These are phyloP conservation scores for Penicillium sp. DNA, from an alignment of 2,329 filamentous ascomycete genomes.

Conservation along the genomic window DNA sequence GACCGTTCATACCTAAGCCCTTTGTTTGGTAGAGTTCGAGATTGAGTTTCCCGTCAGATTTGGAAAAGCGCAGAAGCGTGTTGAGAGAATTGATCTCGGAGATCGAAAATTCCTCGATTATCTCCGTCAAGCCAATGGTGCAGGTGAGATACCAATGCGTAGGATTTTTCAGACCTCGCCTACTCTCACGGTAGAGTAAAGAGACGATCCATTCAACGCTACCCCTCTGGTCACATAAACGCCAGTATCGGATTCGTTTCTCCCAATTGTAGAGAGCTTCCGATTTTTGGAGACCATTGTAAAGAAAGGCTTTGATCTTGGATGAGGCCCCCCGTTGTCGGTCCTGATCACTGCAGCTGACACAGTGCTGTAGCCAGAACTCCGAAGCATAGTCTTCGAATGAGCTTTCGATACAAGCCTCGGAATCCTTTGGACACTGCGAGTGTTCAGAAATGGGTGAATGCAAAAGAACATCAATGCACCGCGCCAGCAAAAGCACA, in stretches of 20 bases:
- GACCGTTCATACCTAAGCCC: not conserved
- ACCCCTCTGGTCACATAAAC: not conserved
- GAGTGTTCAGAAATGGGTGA: not conserved
- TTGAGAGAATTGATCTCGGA: not conserved
- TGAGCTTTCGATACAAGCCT: not conserved
- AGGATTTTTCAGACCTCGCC: not conserved
- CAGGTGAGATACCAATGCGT: conserved; percentile 3
- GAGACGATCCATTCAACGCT: not conserved
- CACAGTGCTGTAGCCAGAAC: not conserved
- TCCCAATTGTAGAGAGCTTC: not conserved
- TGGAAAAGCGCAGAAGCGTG: not conserved
- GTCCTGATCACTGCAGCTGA: not conserved
- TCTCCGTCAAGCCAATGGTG: not conserved
- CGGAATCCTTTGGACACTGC: not conserved
- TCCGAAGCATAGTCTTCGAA: not conserved
- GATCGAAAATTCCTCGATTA: not conserved
- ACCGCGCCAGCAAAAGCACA: not conserved
- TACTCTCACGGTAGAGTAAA: not conserved
- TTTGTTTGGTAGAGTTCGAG: not conserved
- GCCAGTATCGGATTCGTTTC: not conserved
- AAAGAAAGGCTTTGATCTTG: not conserved
- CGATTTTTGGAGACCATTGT: not conserved
- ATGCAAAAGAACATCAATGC: not conserved
- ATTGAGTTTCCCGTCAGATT: not conserved
- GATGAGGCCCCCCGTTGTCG: not conserved